A percentile compares a stretch with the other conserved stretches of the same genome.
phyloP scores from a whole-genome alignment of 2,329 filamentous ascomycete species.

The Fusarium palustre region DNA sequence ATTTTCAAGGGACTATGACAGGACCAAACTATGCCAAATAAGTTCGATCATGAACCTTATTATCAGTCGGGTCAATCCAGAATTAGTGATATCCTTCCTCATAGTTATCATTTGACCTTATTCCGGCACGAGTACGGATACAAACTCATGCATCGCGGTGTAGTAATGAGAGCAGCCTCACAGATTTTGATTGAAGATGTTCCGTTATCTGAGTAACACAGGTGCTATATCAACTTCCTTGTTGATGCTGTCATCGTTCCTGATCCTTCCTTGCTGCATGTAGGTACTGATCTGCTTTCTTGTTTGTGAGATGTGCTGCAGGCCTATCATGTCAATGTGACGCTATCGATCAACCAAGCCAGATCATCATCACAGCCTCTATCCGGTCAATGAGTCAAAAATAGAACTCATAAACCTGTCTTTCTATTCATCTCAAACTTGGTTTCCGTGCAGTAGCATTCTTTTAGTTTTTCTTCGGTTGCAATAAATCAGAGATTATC shows the following conservation, averaged over 20 bases:
- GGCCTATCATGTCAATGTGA: slow-evolving; percentile 43
- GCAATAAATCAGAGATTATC: neutral
- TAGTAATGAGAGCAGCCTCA: neutral
- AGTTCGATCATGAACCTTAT: slow-evolving; percentile 8
- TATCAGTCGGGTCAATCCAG: neutral
- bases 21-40: slow-evolving; percentile 17
- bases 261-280: slow-evolving; percentile 31
- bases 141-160: neutral
- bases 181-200: neutral
- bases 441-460: slow-evolving; percentile 1
- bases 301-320: slow-evolving; percentile 25
- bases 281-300: slow-evolving; percentile 34
- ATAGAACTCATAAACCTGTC: slow-evolving; percentile 21
- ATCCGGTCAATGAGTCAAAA: slow-evolving; percentile 21
- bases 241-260: slow-evolving; percentile 31
- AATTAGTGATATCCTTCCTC: neutral
- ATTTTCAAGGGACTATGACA: neutral
- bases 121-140: neutral
- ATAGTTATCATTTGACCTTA: neutral
- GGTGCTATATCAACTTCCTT: neutral
- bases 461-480: neutral
- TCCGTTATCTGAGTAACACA: neutral
- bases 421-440: slow-evolving; percentile 23
- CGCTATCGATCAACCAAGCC: slow-evolving; percentile 28
- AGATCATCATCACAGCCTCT: slow-evolving; percentile 14